These are phyloP conservation scores for Solanum habrochaites DNA, from an alignment of 257 asterid species.

Conservation along the genomic window DNA sequence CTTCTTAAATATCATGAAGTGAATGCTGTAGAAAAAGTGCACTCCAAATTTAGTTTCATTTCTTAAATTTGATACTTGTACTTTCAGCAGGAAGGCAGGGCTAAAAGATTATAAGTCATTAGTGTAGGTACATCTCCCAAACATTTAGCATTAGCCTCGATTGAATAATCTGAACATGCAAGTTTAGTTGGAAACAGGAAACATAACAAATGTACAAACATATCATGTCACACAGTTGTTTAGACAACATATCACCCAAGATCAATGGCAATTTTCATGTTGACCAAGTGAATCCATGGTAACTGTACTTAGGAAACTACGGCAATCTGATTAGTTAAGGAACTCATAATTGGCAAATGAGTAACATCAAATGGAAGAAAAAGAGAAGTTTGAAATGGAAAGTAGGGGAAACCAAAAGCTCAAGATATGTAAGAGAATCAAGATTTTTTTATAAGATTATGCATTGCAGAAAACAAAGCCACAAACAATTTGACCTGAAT, in stretches of 20 bases:
- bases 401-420: not conserved
- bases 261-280: not conserved
- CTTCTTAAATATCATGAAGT: not conserved
- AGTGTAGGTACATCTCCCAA: not conserved
- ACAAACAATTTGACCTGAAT: not conserved
- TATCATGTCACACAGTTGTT: not conserved
- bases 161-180: not conserved
- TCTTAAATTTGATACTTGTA: not conserved
- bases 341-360: not conserved
- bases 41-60: not conserved
- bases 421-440: not conserved
- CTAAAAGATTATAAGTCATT: not conserved
- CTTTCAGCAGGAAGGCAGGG: not conserved
- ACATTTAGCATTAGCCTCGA: not conserved
- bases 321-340: not conserved
- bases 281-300: not conserved
- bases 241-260: not conserved
- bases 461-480: not conserved
- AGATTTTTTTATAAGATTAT: not conserved
- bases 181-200: not conserved
- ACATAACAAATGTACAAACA: not conserved
- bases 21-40: not conserved
- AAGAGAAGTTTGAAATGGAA: not conserved
- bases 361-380: not conserved
- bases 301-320: not conserved